Base-by-base conservation (phyloP, 1,284 basidiomycete species). In the Sanghuangporus weigelae region DNA sequence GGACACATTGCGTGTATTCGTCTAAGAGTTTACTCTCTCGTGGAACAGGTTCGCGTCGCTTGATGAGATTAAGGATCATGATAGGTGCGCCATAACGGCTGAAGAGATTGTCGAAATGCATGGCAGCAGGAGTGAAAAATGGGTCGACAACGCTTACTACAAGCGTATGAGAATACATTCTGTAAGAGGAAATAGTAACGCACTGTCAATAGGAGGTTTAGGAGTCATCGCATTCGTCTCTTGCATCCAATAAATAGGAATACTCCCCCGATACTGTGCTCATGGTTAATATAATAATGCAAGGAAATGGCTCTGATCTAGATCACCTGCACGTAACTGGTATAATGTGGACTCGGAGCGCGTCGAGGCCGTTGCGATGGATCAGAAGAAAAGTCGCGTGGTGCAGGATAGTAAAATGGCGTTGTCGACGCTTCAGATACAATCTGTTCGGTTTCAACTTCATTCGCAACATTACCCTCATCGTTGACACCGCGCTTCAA, bases 391-490 rank as follows among this genome's bases (percentile, higher is more conserved):
- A 69, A 61, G 8, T 75, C 74, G 38, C 77, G 72, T 14, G 72
- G 70, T 11, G 78, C 77, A 16, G 89, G 86, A 72, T 82, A 89
- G 70, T 94, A 92, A 73, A 96, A 96, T 0, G 95, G 86, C 0
- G 95, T 99, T 0, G 95, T 96, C 7, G 96, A 75, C 0, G 94
- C 92, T 72, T 99, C 96, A 2, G 91, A 94, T 0, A 99, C 96
- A 59, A 99, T 97, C 72, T 99, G 97, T 72, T 99, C 97, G 0
- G 96, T 98, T 76, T 99, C 97, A 2, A 99, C 97, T 75, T 99
- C 97, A 71, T 99, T 99, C 1, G 96, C 97, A 1, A 99, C 97
- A 72, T 98, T 93, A 1, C 97, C 97, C 92, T 94, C 87, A 68
- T 96, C 92, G 70, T 98, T 96, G 21, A 96, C 93, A 1, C 97